Evolutionary conservation across 805 yeast genomes (phyloP), one percentile per base, ranked within the genome.

Genomic region (Myxozyma nipponensis): DNA sequence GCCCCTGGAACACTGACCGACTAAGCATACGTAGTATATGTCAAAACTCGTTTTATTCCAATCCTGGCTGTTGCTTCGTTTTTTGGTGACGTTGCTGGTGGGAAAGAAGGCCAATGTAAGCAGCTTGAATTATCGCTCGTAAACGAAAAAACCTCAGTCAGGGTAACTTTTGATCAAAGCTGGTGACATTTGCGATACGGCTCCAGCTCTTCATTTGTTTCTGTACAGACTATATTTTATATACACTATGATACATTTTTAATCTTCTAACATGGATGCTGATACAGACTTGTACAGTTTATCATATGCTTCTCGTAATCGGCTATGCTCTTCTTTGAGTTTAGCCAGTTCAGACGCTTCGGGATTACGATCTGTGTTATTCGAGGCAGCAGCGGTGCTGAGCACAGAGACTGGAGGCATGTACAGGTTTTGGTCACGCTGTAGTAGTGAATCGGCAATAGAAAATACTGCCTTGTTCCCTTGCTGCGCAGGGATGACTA

Each of bases 401-500:
- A 7, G 38, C 6, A 17, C 38, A 7, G 19, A 6, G 9, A 35
- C 38, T n/a, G 15, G 19, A n/a, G 38, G n/a, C 17, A n/a, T 6
- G n/a, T 7, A 7, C 6, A 35, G 15, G 9, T 35, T 6, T 7
- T 10, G 21, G 21, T 13, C 19, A 17, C n/a, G 15, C 21, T 7
- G 21, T 35, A n/a, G 15, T 9, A 9, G 13, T 28, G 32, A 28
- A 4, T 47, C 52, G 2, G 32, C 26, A 30, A 34, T 30, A 26
- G 37, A 30, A 34, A 6, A 38, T 36, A 13, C 32, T 24, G 9
- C 28, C 47, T 34, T 30, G 39, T 30, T 17, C 43, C 23, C 39
- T 1, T 18, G 34, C n/a, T 42, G 47, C 21, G 23, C 39, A 25
- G 51, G 44, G 17, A 62, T 50, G 28, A 47, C 28, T 2, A 57